Evolutionary conservation across 495 filamentous ascomycete genomes (phyloP).

Genomic region (Tuber borchii): DNA sequence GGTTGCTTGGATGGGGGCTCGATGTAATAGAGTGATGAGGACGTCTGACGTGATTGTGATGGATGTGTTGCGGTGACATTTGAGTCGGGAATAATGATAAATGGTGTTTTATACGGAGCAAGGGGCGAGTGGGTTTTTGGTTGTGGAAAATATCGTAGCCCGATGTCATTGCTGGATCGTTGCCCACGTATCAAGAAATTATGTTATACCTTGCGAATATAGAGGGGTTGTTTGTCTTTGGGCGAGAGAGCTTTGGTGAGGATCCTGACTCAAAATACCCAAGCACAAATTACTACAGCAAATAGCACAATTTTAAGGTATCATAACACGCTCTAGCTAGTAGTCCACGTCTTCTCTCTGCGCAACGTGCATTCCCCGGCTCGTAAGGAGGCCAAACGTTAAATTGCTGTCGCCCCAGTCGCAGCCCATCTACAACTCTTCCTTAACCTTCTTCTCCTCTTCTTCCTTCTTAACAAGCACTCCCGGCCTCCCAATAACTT

Average conservation of each 20-base stretch:
- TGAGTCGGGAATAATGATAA: neutral
- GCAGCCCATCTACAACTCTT: neutral
- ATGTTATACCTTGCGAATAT: neutral
- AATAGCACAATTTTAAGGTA: neutral
- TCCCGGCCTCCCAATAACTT: conserved; percentile 25
- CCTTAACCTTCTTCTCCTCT: neutral
- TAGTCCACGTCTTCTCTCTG: neutral
- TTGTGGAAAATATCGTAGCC: neutral
- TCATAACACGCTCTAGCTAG: neutral
- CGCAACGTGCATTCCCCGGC: neutral
- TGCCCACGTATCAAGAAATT: neutral
- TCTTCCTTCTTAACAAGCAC: neutral
- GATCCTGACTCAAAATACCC: too few species aligned
- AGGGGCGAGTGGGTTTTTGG: neutral
- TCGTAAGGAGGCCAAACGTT: neutral
- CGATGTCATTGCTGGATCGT: neutral
- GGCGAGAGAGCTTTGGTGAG: too few species aligned
- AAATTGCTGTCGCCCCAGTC: neutral
- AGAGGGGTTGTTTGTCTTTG: neutral
- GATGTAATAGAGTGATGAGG: neutral
- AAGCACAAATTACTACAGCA: too few species aligned
- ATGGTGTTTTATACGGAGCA: neutral
- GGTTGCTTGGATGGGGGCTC: neutral
- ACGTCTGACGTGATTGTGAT: neutral
- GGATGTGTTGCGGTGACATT: neutral